phyloP scores from a whole-genome alignment of 2,329 filamentous ascomycete genomes.

The Ceratocystis alfenasii region DNA sequence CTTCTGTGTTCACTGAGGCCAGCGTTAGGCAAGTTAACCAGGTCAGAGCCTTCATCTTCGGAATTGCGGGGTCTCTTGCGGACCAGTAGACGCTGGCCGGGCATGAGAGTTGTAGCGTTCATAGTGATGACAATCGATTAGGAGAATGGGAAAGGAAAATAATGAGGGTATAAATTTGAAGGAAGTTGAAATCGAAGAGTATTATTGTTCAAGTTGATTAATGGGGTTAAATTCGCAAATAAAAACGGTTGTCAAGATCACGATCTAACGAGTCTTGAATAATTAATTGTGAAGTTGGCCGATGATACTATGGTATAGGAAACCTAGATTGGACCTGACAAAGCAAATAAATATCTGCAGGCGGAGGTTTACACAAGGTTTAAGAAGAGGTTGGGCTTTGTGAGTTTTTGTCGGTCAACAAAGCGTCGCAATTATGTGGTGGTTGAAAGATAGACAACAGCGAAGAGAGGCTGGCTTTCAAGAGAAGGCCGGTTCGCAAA shows the following conservation, averaged over 20 bases:
- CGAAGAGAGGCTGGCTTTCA: slow-evolving; percentile 6
- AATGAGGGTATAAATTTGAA: no score
- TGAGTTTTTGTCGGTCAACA: slow-evolving; percentile 9
- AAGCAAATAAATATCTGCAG: slow-evolving; percentile 11
- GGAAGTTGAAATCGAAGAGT: neutral
- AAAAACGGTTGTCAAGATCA: neutral
- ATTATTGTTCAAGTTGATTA: slow-evolving; percentile 6
- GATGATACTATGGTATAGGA: neutral
- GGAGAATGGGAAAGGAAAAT: neutral
- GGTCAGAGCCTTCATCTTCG: slow-evolving; percentile 20
- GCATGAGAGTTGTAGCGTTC: slow-evolving; percentile 12
- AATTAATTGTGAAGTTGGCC: neutral
- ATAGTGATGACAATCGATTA: slow-evolving; percentile 10
- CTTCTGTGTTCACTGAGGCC: slow-evolving; percentile 22
- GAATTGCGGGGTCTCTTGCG: slow-evolving; percentile 21
- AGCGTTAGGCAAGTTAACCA: neutral
- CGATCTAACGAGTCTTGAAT: slow-evolving; percentile 12
- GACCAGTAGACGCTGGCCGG: slow-evolving; percentile 17
- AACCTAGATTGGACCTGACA: neutral
- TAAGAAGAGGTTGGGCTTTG: slow-evolving; percentile 6
- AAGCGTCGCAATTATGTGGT: slow-evolving; percentile 10
- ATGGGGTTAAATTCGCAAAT: neutral
- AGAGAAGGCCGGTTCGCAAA: slow-evolving; percentile 1
- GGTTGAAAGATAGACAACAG: slow-evolving; percentile 7
- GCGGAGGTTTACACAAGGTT: neutral